Evolutionary conservation across 2,329 filamentous ascomycete genomes (phyloP), one percentile per base, ranked within the genome.

Genomic region (Fusarium sp.): DNA sequence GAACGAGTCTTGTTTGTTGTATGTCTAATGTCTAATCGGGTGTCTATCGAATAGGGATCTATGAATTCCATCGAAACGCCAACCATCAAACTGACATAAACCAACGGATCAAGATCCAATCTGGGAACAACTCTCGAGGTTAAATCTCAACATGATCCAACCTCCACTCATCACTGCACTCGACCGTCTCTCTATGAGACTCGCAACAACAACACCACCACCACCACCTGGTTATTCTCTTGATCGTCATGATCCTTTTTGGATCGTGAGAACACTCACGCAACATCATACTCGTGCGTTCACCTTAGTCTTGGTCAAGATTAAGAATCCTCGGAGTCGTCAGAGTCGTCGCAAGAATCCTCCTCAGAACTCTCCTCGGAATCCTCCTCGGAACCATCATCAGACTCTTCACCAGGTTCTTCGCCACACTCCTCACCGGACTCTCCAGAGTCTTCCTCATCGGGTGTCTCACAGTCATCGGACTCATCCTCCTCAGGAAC

Each of bases 21-120:
- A 61, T 64, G 40, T 34, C 13, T 45, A 70, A 70, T 59, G 9
- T 63, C 59, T 22, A 27, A 47, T 47, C 69, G 14, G 66, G 70
- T 54, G 29, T 38, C 52, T 66, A 52, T 59, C 45, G 47, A 52
- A 50, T 45, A 24, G 42, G 42, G 13, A 45, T 45, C 40, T 47
- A 18, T 47, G 16, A 62, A 66, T 54, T 47, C 52, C 52, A 54
- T 59, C 18, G 50, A 54, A 31, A 54, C 27, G 13, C 18, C 47
- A 54, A 20, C 18, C 27, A 14, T 35, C 34, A 35, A 54, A 54
- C 27, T 18, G 13, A 29, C 8, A n/a, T 52, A 13, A 1, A 52
- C 27, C 24, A 52, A 31, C 13, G 27, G 27, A 54, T 54, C 47
- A 14, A 54, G 18, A 54, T 31, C 47, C 11, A 54, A 54, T 5